A percentile compares a stretch with the other conserved stretches of the same genome.
These are phyloP conservation scores for Trypanosoma rangeli DNA, from an alignment of 208 protist species.

Conservation along the genomic window DNA sequence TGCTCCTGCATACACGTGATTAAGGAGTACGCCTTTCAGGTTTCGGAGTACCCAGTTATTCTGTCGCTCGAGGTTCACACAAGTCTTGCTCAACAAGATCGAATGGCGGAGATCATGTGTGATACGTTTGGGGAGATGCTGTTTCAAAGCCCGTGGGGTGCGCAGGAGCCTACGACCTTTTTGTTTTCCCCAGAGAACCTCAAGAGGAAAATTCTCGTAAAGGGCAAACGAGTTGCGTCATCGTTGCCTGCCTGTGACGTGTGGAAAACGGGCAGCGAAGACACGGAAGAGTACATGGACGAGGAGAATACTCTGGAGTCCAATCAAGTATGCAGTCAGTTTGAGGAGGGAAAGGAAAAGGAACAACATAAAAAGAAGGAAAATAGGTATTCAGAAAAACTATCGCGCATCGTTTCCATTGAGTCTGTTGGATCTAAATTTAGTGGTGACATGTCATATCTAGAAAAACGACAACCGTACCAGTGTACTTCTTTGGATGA, in stretches of 20 bases:
- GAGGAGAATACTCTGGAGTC: neutral
- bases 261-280: conserved; percentile 7
- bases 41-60: conserved; percentile 47
- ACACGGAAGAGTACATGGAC: neutral
- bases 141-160: conserved; percentile 15
- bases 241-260: neutral
- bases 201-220: conserved; percentile 37
- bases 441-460: conserved; percentile 54
- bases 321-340: neutral
- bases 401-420: conserved; percentile 62
- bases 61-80: conserved; percentile 54
- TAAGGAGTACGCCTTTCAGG: conserved; percentile 40
- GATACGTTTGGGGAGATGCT: conserved; percentile 33
- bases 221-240: conserved; percentile 26
- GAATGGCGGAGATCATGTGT: conserved; percentile 45
- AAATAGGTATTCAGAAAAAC: conserved; percentile 25
- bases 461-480: conserved; percentile 54
- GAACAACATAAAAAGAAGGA: conserved; percentile 13
- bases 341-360: conserved; percentile 4
- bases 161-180: conserved; percentile 17
- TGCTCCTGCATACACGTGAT: conserved; percentile 34
- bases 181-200: conserved; percentile 30
- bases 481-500: conserved; percentile 65
- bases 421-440: conserved; percentile 68
- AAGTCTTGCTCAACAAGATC: conserved; percentile 31